Conservation (phyloP, 345 rosid species). For the Reutealis trisperma region DNA sequence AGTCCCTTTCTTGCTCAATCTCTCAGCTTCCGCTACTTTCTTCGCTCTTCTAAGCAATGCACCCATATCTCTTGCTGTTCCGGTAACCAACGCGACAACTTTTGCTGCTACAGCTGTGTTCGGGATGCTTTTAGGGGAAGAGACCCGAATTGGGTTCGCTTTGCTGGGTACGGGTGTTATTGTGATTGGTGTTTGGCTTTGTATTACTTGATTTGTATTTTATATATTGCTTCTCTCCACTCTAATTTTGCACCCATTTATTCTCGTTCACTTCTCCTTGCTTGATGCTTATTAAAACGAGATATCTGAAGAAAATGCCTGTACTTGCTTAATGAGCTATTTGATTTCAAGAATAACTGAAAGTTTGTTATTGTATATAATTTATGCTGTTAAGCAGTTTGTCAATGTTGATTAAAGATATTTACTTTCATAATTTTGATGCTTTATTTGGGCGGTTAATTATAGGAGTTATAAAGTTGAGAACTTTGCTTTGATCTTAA, state of each 20-base stretch:
- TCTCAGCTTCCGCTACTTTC: constrained; percentile 89
- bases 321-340: background rate
- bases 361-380: background rate
- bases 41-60: constrained; percentile 67
- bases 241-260: background rate
- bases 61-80: constrained; percentile 85
- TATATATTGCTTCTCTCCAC: background rate
- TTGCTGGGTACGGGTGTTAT: constrained; percentile 66
- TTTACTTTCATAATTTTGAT: background rate
- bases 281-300: constrained; percentile 5
- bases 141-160: constrained; percentile 56
- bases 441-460: background rate
- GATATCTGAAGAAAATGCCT: background rate
- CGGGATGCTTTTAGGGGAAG: constrained; percentile 74
- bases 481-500: background rate
- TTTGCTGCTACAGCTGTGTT: constrained; percentile 86
- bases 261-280: background rate
- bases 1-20: constrained; percentile 74
- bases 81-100: constrained; percentile 89
- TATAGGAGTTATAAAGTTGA: background rate
- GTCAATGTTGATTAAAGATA: background rate
- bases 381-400: background rate
- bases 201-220: constrained; percentile 38
- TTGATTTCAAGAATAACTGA: background rate
- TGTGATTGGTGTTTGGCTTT: constrained; percentile 78